Conservation (phyloP, 2,329 filamentous ascomycete genomes). For the Botrytis byssoidea region DNA sequence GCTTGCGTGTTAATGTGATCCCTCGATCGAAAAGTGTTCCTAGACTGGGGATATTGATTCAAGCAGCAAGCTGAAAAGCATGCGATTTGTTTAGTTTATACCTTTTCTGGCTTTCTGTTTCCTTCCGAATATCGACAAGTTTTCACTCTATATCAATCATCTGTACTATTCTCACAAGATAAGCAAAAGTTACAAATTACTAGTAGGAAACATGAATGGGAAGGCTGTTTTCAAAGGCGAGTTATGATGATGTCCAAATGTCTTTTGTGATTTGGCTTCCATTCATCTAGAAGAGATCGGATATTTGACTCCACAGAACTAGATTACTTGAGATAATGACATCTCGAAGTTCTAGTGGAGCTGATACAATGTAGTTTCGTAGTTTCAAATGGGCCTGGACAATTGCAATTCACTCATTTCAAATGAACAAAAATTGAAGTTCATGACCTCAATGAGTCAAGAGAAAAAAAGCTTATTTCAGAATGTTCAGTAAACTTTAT, state of each 20-base stretch:
- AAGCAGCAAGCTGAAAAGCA: not conserved
- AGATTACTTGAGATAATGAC: not conserved
- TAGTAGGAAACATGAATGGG: not conserved
- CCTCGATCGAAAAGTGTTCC: not conserved
- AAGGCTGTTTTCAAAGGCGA: not conserved
- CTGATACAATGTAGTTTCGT: not conserved
- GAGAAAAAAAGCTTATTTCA: not conserved
- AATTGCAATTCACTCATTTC: accelerated
- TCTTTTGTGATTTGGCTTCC: not conserved
- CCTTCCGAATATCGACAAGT: accelerated
- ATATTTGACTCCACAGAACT: accelerated
- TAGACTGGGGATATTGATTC: accelerated
- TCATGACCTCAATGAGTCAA: accelerated
- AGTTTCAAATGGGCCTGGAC: not conserved
- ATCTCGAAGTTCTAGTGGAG: accelerated
- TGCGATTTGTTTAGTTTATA: not conserved
- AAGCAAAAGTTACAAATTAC: not conserved
- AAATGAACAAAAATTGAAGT: not conserved
- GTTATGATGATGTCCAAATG: not conserved
- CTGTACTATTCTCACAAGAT: not conserved
- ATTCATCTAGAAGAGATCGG: not conserved
- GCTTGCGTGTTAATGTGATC: not conserved
- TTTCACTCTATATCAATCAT: accelerated
- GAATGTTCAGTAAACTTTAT: not conserved
- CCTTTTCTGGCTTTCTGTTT: not conserved